These are phyloP conservation scores for Tulasnella sp. DNA, from an alignment of 768 basidiomycete genomes.

Conservation along the genomic window DNA sequence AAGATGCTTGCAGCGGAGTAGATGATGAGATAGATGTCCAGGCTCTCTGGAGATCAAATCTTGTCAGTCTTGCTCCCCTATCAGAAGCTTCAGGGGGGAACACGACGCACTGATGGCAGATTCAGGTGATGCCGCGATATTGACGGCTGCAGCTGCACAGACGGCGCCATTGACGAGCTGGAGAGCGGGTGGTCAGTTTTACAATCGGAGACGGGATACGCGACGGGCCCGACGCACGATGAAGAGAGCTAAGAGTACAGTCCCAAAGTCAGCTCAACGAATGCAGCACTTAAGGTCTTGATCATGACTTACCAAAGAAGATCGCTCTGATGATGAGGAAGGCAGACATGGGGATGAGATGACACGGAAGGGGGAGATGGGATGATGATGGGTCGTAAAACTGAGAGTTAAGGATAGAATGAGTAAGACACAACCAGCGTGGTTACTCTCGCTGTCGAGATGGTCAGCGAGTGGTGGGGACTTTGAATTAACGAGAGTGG, in stretches of 20 bases:
- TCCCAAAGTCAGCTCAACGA: background rate
- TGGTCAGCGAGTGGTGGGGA: background rate
- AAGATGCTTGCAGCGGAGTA: constrained; percentile 5
- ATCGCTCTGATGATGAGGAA: background rate
- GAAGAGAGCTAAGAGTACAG: background rate
- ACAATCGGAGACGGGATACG: background rate
- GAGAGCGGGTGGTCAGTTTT: background rate
- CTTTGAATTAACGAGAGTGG: background rate
- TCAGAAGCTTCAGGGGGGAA: background rate
- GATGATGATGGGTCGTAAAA: background rate
- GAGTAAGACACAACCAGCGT: constrained; percentile 11
- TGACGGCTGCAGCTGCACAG: background rate
- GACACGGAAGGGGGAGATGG: background rate
- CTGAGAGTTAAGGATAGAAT: background rate
- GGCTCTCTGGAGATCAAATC: background rate
- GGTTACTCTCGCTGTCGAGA: background rate
- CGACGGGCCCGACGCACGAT: background rate
- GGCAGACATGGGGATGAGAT: background rate
- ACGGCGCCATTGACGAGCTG: constrained; percentile 9
- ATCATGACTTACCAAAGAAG: constrained; percentile 5
- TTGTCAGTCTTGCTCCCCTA: background rate
- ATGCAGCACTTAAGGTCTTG: background rate
- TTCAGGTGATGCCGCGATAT: background rate
- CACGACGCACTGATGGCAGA: constrained; percentile 3
- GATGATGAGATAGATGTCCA: constrained; percentile 10